Percentiles rank a stretch among this genome's conserved stretches.
Evolutionary conservation across 306 rosid species (phyloP).

Genomic region (Sesbania bispinosa): DNA sequence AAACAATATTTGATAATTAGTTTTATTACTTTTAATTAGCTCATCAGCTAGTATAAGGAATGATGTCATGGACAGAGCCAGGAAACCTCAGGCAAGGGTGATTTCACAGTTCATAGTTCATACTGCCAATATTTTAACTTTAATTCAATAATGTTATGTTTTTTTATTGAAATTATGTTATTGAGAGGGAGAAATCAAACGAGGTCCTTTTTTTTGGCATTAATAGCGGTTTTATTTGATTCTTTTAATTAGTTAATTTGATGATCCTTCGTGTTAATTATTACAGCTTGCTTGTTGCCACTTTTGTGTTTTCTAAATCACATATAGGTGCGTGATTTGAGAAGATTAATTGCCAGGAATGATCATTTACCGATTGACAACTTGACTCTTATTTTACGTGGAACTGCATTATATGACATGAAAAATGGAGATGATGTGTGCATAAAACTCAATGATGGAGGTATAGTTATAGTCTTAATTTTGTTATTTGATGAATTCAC

Average conservation of each 20-base stretch:
- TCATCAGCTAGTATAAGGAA: too few relatives aligned
- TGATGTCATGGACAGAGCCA: too few relatives aligned
- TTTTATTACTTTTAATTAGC: too few relatives aligned
- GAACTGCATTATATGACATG: constrained; percentile 64
- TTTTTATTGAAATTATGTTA: not conserved
- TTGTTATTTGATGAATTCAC: constrained; percentile 15
- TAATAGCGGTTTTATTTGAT: not conserved
- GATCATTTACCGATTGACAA: constrained; percentile 52
- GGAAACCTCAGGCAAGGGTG: not conserved
- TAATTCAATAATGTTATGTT: not conserved
- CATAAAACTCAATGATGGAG: constrained; percentile 66
- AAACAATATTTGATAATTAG: too few relatives aligned
- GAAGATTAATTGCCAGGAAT: constrained; percentile 59
- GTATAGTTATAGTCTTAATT: constrained; percentile 39
- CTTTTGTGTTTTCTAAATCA: constrained; percentile 28
- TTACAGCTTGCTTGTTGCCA: constrained; percentile 9
- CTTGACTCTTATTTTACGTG: constrained; percentile 73
- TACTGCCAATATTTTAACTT: too few relatives aligned
- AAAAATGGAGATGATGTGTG: constrained; percentile 52
- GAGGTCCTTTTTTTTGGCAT: not conserved
- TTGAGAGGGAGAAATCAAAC: not conserved
- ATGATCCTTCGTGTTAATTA: not conserved
- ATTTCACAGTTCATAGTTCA: not conserved
- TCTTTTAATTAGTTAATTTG: not conserved
- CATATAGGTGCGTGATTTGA: constrained; percentile 67